Evolutionary conservation across 805 yeast species (phyloP).

Genomic region (Brettanomyces custersianus): DNA sequence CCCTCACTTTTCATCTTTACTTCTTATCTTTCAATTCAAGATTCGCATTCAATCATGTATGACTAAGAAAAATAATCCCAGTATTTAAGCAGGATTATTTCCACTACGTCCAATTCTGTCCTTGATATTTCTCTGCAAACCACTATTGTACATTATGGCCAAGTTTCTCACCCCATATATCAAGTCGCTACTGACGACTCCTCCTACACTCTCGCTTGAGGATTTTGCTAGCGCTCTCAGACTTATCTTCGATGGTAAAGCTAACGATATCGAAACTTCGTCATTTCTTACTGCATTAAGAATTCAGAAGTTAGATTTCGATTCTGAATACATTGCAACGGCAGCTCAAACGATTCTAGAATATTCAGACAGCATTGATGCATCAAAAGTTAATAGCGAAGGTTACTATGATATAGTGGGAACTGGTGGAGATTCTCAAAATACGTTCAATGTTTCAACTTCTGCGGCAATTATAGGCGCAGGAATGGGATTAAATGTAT

Average conservation of each 20-base stretch:
- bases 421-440: slow-evolving; percentile 98
- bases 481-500: slow-evolving; percentile 72
- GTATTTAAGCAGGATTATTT: too few relatives aligned
- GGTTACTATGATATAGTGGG: slow-evolving; percentile 89
- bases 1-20: too few relatives aligned
- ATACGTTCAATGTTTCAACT: slow-evolving; percentile 93
- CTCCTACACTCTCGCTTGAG: slow-evolving; percentile 52
- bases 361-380: slow-evolving; percentile 48
- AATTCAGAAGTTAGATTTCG: slow-evolving; percentile 66
- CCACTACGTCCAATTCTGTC: too few relatives aligned
- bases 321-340: slow-evolving; percentile 73
- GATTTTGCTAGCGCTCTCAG: slow-evolving; percentile 61
- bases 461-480: slow-evolving; percentile 92
- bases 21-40: too few relatives aligned
- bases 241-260: slow-evolving; percentile 49
- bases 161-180: slow-evolving; percentile 44
- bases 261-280: slow-evolving; percentile 62
- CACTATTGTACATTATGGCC: slow-evolving; percentile 8
- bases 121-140: too few relatives aligned
- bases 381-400: slow-evolving; percentile 31
- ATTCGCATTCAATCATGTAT: too few relatives aligned
- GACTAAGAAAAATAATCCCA: too few relatives aligned
- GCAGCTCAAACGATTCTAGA: slow-evolving; percentile 72
- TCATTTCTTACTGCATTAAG: slow-evolving; percentile 76
- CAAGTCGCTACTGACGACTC: slow-evolving; percentile 50